Evolutionary conservation across 768 basidiomycete genomes (phyloP).

Genomic region (Termitomyces eurrhizus): DNA sequence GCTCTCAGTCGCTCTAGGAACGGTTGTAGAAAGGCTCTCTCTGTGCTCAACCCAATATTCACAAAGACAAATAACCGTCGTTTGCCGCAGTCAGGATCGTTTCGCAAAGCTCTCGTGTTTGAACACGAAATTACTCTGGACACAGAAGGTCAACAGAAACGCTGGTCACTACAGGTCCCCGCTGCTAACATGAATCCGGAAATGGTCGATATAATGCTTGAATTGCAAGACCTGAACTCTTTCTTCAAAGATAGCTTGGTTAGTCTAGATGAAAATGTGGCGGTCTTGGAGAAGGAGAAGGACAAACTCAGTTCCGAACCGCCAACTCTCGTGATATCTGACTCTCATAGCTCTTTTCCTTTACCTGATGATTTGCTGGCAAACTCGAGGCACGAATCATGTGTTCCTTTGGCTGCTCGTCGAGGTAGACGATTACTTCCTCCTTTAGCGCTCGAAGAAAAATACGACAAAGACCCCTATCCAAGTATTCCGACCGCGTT

Average conservation of each 20-base stretch:
- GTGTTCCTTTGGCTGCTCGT: slow-evolving; percentile 30
- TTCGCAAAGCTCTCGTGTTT: slow-evolving; percentile 29
- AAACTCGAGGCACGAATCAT: slow-evolving; percentile 17
- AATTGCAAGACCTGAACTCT: slow-evolving; percentile 34
- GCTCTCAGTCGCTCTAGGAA: slow-evolving; percentile 6
- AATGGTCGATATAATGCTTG: slow-evolving; percentile 36
- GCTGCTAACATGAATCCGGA: slow-evolving; percentile 32
- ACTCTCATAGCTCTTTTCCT: slow-evolving; percentile 35
- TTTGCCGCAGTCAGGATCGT: slow-evolving; percentile 10
- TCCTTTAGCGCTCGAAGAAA: slow-evolving; percentile 22
- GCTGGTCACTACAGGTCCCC: slow-evolving; percentile 31
- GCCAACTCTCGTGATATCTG: slow-evolving; percentile 39
- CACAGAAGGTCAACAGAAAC: slow-evolving; percentile 24
- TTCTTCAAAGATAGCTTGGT: slow-evolving; percentile 31
- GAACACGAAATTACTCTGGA: slow-evolving; percentile 31
- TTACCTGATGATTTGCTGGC: slow-evolving; percentile 30
- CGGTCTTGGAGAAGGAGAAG: slow-evolving; percentile 15
- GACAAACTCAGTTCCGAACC: slow-evolving; percentile 19
- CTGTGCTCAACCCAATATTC: slow-evolving; percentile 3
- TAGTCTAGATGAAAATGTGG: slow-evolving; percentile 15
- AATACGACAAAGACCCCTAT: slow-evolving; percentile 24
- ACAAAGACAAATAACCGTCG: neutral
- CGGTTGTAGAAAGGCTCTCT: neutral
- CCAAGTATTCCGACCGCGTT: slow-evolving; percentile 42
- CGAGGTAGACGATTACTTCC: slow-evolving; percentile 33